A percentile compares a stretch with the other conserved stretches of the same genome.
Evolutionary conservation across 2,329 filamentous ascomycete genomes (phyloP).

Genomic region (Xenosphaeropsis pyriputrescens): DNA sequence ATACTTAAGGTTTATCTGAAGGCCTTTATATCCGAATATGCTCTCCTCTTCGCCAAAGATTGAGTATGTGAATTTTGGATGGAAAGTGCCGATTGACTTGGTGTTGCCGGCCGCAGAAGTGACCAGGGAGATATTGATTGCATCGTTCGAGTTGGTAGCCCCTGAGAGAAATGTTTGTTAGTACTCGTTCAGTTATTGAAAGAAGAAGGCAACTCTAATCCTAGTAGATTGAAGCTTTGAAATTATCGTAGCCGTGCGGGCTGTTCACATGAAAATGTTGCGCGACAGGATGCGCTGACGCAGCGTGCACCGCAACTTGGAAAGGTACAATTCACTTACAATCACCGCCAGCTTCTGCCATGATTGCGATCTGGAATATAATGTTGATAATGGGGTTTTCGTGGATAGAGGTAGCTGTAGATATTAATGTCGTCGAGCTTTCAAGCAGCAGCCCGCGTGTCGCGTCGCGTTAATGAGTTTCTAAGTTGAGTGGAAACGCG

Average conservation of each 20-base stretch:
- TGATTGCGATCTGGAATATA: slow-evolving; percentile 1
- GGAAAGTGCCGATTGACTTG: slow-evolving; percentile 53
- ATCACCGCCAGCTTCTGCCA: slow-evolving; percentile 9
- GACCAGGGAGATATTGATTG: slow-evolving; percentile 44
- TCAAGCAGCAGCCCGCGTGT: too few relatives aligned
- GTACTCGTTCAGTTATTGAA: too few relatives aligned
- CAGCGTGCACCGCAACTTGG: too few relatives aligned
- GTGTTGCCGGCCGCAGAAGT: slow-evolving; percentile 31
- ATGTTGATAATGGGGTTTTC: neutral
- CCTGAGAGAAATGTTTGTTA: slow-evolving; percentile 6
- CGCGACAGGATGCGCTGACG: too few relatives aligned
- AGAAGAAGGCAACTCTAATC: too few relatives aligned
- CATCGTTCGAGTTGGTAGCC: slow-evolving; percentile 26
- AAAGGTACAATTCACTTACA: slow-evolving; percentile 7
- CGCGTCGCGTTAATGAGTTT: too few relatives aligned
- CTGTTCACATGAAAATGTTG: too few relatives aligned
- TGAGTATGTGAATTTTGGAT: slow-evolving; percentile 77
- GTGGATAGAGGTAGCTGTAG: slow-evolving; percentile 6
- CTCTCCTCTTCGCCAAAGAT: slow-evolving; percentile 89
- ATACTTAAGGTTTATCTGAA: slow-evolving; percentile 60
- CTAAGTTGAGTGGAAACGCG: too few relatives aligned
- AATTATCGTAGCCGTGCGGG: too few relatives aligned
- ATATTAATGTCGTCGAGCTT: neutral
- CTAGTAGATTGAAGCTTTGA: too few relatives aligned
- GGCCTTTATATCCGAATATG: slow-evolving; percentile 78